Evolutionary conservation across 768 basidiomycete genomes (phyloP).

Genomic region (Asterophora parasitica): DNA sequence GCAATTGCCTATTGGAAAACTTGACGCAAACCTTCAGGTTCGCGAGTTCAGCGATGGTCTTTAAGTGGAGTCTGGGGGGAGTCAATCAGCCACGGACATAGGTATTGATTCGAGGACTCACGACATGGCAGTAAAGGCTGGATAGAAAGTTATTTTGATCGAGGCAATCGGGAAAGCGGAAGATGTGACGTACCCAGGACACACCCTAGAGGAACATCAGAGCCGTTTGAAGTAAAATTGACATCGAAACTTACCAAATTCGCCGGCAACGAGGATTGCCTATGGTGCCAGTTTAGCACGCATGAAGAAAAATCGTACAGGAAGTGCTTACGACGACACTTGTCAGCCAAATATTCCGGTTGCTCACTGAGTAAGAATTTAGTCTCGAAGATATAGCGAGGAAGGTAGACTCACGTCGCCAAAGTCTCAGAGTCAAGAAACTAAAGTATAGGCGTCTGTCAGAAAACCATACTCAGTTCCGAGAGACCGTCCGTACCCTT

Average conservation of each 20-base stretch:
- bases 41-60: slow-evolving; percentile 30
- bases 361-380: slow-evolving; percentile 34
- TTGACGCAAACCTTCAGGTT: slow-evolving; percentile 28
- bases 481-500: slow-evolving; percentile 27
- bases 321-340: slow-evolving; percentile 27
- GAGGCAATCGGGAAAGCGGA: background rate
- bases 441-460: slow-evolving; percentile 17
- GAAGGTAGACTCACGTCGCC: slow-evolving; percentile 30
- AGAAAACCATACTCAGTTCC: background rate
- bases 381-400: background rate
- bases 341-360: slow-evolving; percentile 30
- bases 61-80: slow-evolving; percentile 23
- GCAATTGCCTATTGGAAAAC: background rate
- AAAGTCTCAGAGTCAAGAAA: slow-evolving; percentile 43
- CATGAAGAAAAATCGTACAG: background rate
- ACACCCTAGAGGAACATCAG: slow-evolving; percentile 17
- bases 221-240: slow-evolving; percentile 1
- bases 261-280: slow-evolving; percentile 30
- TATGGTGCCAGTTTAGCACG: slow-evolving; percentile 6
- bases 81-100: background rate
- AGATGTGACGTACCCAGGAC: slow-evolving; percentile 25
- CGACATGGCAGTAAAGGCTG: slow-evolving; percentile 33
- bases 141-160: background rate
- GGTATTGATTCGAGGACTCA: slow-evolving; percentile 17
- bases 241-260: slow-evolving; percentile 30